Conservation (phyloP, 306 rosid genomes). For the Nissolia schottii region DNA sequence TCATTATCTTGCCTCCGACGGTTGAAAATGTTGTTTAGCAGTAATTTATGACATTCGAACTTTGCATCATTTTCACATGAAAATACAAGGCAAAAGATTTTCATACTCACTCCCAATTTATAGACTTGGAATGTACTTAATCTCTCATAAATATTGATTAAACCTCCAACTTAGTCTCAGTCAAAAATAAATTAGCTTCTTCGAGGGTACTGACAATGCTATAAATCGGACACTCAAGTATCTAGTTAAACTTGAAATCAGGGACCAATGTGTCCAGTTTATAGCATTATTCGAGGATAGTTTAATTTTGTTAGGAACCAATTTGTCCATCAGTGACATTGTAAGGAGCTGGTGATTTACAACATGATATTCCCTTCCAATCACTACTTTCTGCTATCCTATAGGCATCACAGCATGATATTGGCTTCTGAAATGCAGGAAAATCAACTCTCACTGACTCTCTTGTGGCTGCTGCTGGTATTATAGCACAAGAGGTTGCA, state of each 20-base stretch:
- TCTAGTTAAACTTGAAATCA: no score
- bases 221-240: no score
- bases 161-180: no score
- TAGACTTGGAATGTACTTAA: neutral
- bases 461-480: slow-evolving; percentile 86
- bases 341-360: no score
- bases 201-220: no score
- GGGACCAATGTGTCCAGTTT: no score
- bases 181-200: no score
- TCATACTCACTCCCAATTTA: neutral
- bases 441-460: slow-evolving; percentile 79
- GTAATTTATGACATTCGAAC: no score
- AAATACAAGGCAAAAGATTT: neutral
- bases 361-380: no score
- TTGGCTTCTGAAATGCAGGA: slow-evolving; percentile 29
- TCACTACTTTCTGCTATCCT: neutral
- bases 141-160: neutral
- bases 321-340: no score
- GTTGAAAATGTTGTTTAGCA: neutral
- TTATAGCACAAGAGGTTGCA: slow-evolving; percentile 72
- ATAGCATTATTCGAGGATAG: no score
- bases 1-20: neutral
- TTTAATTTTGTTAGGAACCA: no score
- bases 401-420: neutral
- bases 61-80: neutral